phyloP scores from a whole-genome alignment of 257 asterid species.

The Fraxinus anomala region DNA sequence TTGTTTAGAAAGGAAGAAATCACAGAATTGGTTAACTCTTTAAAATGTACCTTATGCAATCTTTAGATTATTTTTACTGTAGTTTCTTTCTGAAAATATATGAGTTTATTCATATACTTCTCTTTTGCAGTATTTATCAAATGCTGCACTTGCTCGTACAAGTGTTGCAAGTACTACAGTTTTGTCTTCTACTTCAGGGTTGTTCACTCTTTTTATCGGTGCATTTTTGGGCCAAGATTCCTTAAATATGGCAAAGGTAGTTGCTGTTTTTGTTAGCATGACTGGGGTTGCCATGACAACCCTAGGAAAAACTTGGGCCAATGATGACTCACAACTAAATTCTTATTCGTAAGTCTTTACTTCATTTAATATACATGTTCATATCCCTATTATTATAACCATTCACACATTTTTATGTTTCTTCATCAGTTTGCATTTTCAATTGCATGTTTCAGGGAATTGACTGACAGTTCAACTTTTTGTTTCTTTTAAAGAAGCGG shows the following conservation, averaged over 20 bases:
- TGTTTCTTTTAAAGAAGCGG: slow-evolving; percentile 69
- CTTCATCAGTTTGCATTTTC: slow-evolving; percentile 42
- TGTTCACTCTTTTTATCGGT: slow-evolving; percentile 91
- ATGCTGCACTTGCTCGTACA: slow-evolving; percentile 98
- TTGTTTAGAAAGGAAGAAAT: not conserved
- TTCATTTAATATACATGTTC: slow-evolving; percentile 8
- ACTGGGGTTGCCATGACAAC: slow-evolving; percentile 95
- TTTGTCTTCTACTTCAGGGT: slow-evolving; percentile 95
- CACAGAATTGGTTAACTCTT: slow-evolving; percentile 14
- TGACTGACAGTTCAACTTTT: slow-evolving; percentile 68
- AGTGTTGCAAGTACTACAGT: slow-evolving; percentile 99
- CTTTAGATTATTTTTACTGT: not conserved
- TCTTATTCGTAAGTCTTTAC: slow-evolving; percentile 63
- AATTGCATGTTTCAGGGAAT: slow-evolving; percentile 48
- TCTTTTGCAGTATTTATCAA: slow-evolving; percentile 78
- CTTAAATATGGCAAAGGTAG: slow-evolving; percentile 63
- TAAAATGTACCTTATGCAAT: not conserved
- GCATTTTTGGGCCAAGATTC: slow-evolving; percentile 94
- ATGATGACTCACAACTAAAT: slow-evolving; percentile 66
- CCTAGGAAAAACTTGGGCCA: slow-evolving; percentile 96
- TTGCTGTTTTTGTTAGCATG: slow-evolving; percentile 93
- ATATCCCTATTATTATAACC: not conserved
- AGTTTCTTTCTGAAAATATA: not conserved
- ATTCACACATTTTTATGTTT: slow-evolving; percentile 32
- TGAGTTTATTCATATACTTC: slow-evolving; percentile 12